Evolutionary conservation across 352 stramenopile species (phyloP).

Genomic region (Phytophthora rubi): DNA sequence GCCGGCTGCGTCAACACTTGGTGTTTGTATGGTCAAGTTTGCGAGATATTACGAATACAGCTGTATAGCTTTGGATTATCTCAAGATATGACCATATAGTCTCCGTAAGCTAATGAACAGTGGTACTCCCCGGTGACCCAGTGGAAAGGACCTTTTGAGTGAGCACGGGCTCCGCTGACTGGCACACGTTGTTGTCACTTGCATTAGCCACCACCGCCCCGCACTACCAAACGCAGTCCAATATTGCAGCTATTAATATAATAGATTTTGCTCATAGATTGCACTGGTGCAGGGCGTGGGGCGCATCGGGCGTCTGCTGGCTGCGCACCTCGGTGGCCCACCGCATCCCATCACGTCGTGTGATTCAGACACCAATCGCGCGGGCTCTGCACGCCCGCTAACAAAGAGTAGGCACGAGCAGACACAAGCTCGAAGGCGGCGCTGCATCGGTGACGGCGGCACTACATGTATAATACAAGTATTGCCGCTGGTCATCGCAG

Average conservation of each 20-base stretch:
- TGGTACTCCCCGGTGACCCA: slow-evolving; percentile 6
- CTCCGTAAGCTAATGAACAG: slow-evolving; percentile 13
- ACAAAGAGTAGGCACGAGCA: slow-evolving; percentile 21
- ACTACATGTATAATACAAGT: no score
- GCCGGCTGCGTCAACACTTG: neutral
- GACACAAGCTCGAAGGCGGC: neutral
- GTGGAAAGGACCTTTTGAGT: neutral
- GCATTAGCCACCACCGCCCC: no score
- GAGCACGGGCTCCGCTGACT: neutral
- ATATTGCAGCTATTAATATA: no score
- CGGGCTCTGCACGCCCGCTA: slow-evolving; percentile 18
- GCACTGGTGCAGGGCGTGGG: neutral
- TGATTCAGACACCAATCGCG: neutral
- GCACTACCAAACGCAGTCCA: no score
- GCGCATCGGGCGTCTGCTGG: neutral
- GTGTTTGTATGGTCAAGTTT: neutral
- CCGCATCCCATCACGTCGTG: neutral
- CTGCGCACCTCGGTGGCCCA: no score
- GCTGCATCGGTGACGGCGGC: no score
- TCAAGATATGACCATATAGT: slow-evolving; percentile 14
- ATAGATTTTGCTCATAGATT: no score
- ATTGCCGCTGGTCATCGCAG: no score
- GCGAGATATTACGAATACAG: neutral
- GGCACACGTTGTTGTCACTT: neutral
- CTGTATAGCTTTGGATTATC: neutral